A percentile compares a stretch with the other conserved stretches of the same genome.
Evolutionary conservation across 257 asterid species (phyloP).

Genomic region (Ballota nigra): DNA sequence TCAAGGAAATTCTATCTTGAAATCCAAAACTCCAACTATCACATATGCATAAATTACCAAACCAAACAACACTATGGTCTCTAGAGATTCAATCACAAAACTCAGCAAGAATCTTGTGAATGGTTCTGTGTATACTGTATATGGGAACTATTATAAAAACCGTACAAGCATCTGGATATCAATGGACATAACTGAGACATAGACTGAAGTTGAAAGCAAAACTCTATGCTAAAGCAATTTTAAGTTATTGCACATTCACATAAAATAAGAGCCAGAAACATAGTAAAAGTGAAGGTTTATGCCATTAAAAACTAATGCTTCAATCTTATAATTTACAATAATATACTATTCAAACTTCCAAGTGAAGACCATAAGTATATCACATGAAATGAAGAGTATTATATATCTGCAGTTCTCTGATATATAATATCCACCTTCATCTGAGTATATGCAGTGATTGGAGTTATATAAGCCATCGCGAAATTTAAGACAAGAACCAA

Average conservation of each 20-base stretch:
- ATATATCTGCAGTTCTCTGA: background rate
- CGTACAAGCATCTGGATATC: background rate
- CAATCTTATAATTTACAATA: background rate
- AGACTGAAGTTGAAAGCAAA: background rate
- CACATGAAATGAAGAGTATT: background rate
- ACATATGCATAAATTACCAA: background rate
- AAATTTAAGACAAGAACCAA: slow-evolving; percentile 13
- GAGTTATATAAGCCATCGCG: background rate
- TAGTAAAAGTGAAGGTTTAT: background rate
- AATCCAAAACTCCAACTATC: background rate
- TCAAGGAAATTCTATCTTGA: background rate
- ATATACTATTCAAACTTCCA: background rate
- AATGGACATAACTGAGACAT: background rate
- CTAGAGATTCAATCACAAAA: background rate
- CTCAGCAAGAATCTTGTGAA: background rate
- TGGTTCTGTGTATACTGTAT: background rate
- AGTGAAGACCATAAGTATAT: background rate
- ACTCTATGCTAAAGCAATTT: background rate
- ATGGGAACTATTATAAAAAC: background rate
- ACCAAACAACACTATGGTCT: background rate
- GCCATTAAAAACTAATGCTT: background rate
- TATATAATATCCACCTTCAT: background rate
- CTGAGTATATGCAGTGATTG: background rate
- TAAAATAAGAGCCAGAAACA: background rate
- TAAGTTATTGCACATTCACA: background rate